phyloP scores from a whole-genome alignment of 2,329 filamentous ascomycete species.

The Epichloe brachyelytri region DNA sequence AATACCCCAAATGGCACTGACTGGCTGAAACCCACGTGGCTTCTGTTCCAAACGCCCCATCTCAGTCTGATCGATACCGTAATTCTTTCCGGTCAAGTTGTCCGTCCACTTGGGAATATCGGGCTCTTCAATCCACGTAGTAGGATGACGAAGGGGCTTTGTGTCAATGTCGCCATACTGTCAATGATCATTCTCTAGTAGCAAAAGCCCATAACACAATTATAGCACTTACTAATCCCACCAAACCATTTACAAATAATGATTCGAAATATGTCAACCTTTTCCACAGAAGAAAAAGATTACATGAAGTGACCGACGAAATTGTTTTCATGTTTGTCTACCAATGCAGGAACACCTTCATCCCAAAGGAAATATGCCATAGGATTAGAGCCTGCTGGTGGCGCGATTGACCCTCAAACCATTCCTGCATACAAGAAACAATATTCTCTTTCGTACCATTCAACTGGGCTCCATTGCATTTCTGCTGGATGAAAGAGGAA shows the following conservation, averaged over 20 bases:
- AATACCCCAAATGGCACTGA: constrained; percentile 3
- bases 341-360: constrained; percentile 2
- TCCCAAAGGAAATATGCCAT: constrained; percentile 4
- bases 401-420: neutral
- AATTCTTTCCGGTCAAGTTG: neutral
- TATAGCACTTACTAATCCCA: neutral
- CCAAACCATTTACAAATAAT: constrained; percentile 4
- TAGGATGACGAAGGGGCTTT: constrained; percentile 2
- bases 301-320: neutral
- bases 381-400: neutral
- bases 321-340: constrained; percentile 1
- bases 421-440: neutral
- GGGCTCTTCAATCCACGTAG: neutral
- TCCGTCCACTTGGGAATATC: constrained; percentile 2
- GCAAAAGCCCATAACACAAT: neutral
- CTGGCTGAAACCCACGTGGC: neutral
- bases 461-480: constrained; percentile 2
- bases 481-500: constrained; percentile 1
- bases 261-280: constrained; percentile 4
- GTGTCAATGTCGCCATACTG: constrained; percentile 4
- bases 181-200: neutral
- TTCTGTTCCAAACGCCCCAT: neutral
- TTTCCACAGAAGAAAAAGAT: neutral
- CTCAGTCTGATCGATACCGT: neutral
- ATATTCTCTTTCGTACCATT: constrained; percentile 1